Conservation (phyloP, 139 green algal species). For the Picochlorum costavermella region DNA sequence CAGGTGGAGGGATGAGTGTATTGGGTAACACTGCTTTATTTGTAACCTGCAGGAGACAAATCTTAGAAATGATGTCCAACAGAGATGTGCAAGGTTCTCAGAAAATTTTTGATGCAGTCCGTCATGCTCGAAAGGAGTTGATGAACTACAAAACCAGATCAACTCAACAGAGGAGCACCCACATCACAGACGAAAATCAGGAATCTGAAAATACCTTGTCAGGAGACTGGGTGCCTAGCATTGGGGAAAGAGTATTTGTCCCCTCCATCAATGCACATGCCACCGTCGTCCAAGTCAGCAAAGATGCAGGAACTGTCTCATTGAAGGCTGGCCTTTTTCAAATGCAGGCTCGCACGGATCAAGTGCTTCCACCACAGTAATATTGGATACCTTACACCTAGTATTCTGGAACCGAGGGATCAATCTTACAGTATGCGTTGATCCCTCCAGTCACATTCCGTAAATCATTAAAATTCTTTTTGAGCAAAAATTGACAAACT, state of each 20-base stretch:
- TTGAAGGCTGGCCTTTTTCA: constrained; percentile 22
- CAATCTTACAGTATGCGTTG: constrained; percentile 45
- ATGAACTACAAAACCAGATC: too few species aligned
- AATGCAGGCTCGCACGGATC: constrained; percentile 10
- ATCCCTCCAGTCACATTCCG: constrained; percentile 68
- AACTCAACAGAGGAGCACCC: not conserved
- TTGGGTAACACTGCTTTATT: too few species aligned
- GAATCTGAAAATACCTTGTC: not conserved
- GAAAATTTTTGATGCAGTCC: not conserved
- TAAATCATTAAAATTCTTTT: constrained; percentile 51
- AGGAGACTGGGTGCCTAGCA: constrained; percentile 13
- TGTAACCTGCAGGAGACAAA: not conserved
- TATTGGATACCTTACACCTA: constrained; percentile 13
- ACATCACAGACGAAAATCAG: not conserved
- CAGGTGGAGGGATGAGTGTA: constrained; percentile 7
- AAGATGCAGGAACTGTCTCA: constrained; percentile 7
- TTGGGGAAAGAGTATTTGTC: constrained; percentile 29
- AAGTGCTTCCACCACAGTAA: constrained; percentile 6
- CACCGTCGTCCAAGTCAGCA: constrained; percentile 18
- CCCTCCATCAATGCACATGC: constrained; percentile 11
- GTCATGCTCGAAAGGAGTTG: not conserved
- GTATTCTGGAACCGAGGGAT: constrained; percentile 49
- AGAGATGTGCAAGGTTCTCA: not conserved
- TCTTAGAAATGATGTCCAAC: not conserved
- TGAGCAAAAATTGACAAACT: constrained; percentile 37